These are phyloP conservation scores for Ocimum tenuiflorum DNA, from an alignment of 257 asterid genomes.

Conservation along the genomic window DNA sequence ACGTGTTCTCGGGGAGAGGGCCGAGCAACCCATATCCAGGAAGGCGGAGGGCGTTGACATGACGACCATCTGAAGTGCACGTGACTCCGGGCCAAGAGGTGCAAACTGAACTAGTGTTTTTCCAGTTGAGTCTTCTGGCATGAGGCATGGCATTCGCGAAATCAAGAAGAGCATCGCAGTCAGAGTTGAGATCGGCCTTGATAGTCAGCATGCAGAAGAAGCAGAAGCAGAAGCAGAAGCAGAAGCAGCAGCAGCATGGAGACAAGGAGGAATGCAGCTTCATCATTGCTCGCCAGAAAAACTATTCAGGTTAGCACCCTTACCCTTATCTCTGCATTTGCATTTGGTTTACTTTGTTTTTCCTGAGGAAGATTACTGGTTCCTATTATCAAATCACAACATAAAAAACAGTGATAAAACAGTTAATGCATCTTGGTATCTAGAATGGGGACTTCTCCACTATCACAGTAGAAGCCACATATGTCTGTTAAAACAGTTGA, in stretches of 20 bases:
- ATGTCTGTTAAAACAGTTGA: background rate
- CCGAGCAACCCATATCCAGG: conserved; percentile 60
- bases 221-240: conserved; percentile 16
- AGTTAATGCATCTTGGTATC: background rate
- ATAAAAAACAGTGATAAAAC: background rate
- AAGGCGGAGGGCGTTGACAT: conserved; percentile 57
- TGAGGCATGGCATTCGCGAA: conserved; percentile 52
- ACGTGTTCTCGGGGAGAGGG: conserved; percentile 56
- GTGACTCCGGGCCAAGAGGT: conserved; percentile 55
- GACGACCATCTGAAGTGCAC: conserved; percentile 37
- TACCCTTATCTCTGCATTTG: conserved; percentile 12
- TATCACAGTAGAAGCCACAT: background rate
- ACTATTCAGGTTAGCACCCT: background rate
- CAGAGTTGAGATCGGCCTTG: conserved; percentile 48
- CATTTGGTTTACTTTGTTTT: background rate
- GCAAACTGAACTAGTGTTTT: conserved; percentile 41
- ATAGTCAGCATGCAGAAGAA: conserved; percentile 1
- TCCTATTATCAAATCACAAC: background rate
- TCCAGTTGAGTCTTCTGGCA: conserved; percentile 50
- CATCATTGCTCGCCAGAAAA: conserved; percentile 21
- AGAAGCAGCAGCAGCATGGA: conserved; percentile 5
- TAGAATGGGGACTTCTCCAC: too few species aligned
- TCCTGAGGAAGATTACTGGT: conserved; percentile 6
- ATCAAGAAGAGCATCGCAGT: conserved; percentile 61
- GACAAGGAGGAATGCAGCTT: conserved; percentile 21